Evolutionary conservation across 1,284 basidiomycete species (phyloP), one percentile per base, ranked within the genome.

Genomic region (Heterobasidion parviporum): DNA sequence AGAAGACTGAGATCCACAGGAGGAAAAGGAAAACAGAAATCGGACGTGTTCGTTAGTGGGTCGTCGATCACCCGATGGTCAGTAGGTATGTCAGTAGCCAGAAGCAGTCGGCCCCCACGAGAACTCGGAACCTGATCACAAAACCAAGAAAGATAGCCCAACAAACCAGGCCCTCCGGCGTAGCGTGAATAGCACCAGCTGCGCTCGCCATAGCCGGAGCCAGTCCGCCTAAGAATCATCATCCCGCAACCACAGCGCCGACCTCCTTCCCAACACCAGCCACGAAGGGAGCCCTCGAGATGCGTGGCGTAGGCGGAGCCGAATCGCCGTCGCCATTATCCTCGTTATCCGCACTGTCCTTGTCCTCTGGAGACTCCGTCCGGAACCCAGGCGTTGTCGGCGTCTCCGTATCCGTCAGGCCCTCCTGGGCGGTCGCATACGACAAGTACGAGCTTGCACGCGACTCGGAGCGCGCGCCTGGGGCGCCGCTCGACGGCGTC

Each of bases 401-500:
- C 45, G 53, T 44, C 6, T 55, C 50, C 1, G 57, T 15, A 44
- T 50, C 52, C 1, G 49, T 49, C n/a, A 56, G 53, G 10, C 46
- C 46, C 26, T 47, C 46, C 43, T 67, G 65, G 16, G 70, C 69
- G 20, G 70, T 71, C 8, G 63, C 65, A 55, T 67, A 72, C 7
- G 70, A 64, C 36, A 63, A 58, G 41, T 62, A 55, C 1, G 68
- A 68, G 59, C 68, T 71, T 26, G 69, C 63, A 26, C 68, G 64
- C 2, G 70, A 72, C 34, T 58, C 63, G 3, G 64, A 53, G 16
- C 66, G 63, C 3, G 52, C 26, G 1, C 58, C 56, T 7, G 55
- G 56, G 34, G 61, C 52, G 6, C 36, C 55, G 7, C 57, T 45
- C 4, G 60, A 44, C 8, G 59, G 45, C n/a, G 62, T 54, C 16